A percentile compares a stretch with the other conserved stretches of the same genome.
These are phyloP conservation scores for Pythium dissotocum DNA, from an alignment of 352 stramenopile species.

Conservation along the genomic window DNA sequence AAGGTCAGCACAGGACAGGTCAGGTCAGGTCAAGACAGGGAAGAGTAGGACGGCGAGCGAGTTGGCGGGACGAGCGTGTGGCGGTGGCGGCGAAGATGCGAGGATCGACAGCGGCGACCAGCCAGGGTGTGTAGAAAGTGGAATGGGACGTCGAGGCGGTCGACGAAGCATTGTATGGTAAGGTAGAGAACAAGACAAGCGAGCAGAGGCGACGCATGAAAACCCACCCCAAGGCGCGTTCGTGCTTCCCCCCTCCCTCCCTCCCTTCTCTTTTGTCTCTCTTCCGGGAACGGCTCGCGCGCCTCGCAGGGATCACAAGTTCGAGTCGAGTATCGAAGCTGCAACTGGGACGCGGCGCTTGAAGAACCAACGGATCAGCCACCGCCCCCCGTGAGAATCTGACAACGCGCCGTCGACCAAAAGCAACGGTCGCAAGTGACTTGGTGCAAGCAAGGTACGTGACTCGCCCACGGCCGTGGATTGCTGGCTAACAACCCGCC, in stretches of 20 bases:
- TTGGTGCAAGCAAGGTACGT: neutral
- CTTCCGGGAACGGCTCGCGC: conserved; percentile 6
- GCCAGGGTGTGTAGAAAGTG: conserved; percentile 17
- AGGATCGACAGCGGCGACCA: neutral
- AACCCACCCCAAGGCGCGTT: conserved; percentile 1
- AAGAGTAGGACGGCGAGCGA: conserved; percentile 1
- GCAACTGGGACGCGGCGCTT: conserved; percentile 2
- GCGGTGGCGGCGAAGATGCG: neutral
- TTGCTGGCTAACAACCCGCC: neutral
- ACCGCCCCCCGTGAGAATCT: neutral
- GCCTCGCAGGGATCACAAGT: neutral
- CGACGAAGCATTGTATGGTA: conserved; percentile 19
- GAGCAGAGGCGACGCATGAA: conserved; percentile 22
- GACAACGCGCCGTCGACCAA: neutral
- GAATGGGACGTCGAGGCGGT: conserved; percentile 4
- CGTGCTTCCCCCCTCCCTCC: neutral
- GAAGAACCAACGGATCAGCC: neutral
- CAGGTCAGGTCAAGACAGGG: neutral
- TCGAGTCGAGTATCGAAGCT: neutral
- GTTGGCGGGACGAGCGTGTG: neutral
- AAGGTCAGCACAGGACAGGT: neutral
- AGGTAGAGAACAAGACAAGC: conserved; percentile 19
- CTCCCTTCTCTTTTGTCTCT: conserved; percentile 5
- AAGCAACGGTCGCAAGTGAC: neutral
- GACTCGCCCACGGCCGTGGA: neutral